phyloP scores from a whole-genome alignment of 73 alveolate genomes.

The Paramecium primaurelia region DNA sequence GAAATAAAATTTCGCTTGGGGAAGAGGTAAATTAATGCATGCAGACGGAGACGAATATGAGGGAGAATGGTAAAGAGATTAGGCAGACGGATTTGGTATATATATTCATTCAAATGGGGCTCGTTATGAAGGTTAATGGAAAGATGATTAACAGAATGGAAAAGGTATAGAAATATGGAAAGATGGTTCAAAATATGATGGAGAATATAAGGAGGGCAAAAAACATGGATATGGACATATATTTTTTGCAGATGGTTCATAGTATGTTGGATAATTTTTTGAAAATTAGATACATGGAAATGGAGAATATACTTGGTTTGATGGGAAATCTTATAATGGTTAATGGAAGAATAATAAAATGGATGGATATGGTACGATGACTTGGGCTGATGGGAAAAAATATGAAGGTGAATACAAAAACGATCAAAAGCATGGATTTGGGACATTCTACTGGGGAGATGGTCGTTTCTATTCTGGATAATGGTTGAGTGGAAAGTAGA shows the following conservation, averaged over 20 bases:
- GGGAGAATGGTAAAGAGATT: conserved; percentile 58
- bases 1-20: conserved; percentile 60
- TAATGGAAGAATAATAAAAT: conserved; percentile 66
- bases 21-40: conserved; percentile 62
- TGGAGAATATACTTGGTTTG: conserved; percentile 60
- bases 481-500: conserved; percentile 55
- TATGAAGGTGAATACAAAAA: conserved; percentile 65
- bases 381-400: conserved; percentile 66
- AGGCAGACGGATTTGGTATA: conserved; percentile 61
- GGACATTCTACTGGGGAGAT: conserved; percentile 81
- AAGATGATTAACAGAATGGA: conserved; percentile 64
- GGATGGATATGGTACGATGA: conserved; percentile 66
- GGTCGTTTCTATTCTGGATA: conserved; percentile 52
- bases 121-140: conserved; percentile 68
- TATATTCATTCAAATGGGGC: conserved; percentile 60
- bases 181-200: conserved; percentile 74
- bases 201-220: conserved; percentile 60
- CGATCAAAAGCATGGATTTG: conserved; percentile 69
- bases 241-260: conserved; percentile 63
- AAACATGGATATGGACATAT: conserved; percentile 60
- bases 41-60: conserved; percentile 64
- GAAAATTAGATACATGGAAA: conserved; percentile 59
- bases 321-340: conserved; percentile 58
- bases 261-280: conserved; percentile 56
- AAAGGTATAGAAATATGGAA: conserved; percentile 69